A percentile compares a stretch with the other conserved stretches of the same genome.
These are phyloP conservation scores for Hypoxylon lienhwacheense DNA, from an alignment of 495 filamentous ascomycete species.

Conservation along the genomic window DNA sequence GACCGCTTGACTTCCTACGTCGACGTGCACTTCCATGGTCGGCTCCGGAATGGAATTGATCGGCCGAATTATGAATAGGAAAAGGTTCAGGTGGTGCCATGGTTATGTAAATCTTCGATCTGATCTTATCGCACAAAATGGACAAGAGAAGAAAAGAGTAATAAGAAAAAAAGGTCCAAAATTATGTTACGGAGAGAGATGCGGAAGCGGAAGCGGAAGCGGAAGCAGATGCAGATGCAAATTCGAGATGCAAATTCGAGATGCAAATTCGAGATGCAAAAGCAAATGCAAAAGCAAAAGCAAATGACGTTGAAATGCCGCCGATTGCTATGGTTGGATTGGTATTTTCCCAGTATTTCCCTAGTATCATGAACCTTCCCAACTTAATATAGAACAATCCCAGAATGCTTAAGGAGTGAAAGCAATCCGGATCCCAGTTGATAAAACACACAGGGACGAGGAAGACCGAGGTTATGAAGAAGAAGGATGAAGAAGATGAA, in stretches of 20 bases:
- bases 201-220: no score
- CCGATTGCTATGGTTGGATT: slow-evolving; percentile 6
- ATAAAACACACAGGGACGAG: background rate
- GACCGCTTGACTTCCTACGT: slow-evolving; percentile 53
- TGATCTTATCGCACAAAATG: background rate
- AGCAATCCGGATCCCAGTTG: slow-evolving; percentile 24
- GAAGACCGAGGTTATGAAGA: slow-evolving; percentile 6
- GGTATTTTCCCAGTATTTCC: no score
- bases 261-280: no score
- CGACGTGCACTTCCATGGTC: slow-evolving; percentile 42
- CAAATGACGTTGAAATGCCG: slow-evolving; percentile 3
- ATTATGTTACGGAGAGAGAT: background rate
- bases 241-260: no score
- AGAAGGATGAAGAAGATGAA: slow-evolving; percentile 14
- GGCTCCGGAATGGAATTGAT: slow-evolving; percentile 43
- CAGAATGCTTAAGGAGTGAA: slow-evolving; percentile 42
- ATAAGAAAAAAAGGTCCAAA: background rate
- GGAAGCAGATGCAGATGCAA: no score
- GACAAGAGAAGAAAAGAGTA: background rate
- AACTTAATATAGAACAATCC: slow-evolving; percentile 14
- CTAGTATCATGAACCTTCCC: slow-evolving; percentile 8
- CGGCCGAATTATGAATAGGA: slow-evolving; percentile 46
- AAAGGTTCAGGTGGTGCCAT: slow-evolving; percentile 49
- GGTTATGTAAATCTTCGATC: slow-evolving; percentile 17
- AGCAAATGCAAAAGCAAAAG: no score